Evolutionary conservation across 345 rosid genomes (phyloP).

Genomic region (Salix koriyanagi): DNA sequence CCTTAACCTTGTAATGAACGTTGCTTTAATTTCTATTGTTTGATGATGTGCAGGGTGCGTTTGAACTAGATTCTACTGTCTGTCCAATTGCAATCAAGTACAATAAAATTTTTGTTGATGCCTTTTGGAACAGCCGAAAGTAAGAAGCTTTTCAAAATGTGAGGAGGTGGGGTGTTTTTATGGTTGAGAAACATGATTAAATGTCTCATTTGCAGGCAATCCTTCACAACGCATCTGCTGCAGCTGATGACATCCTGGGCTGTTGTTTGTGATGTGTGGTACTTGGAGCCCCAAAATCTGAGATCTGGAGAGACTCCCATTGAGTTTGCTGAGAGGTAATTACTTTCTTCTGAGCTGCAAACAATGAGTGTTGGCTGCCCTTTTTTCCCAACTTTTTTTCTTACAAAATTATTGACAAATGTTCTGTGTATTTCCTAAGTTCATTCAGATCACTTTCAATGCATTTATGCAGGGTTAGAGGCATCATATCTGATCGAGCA

Average conservation of each 20-base stretch:
- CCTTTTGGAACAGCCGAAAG: constrained; percentile 99
- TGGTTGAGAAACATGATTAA: neutral
- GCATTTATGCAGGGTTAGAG: constrained; percentile 62
- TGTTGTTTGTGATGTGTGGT: constrained; percentile 99
- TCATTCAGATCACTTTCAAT: constrained; percentile 5
- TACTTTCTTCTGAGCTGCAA: constrained; percentile 1
- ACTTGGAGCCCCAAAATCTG: constrained; percentile 85
- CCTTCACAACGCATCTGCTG: constrained; percentile 92
- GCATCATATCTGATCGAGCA: constrained; percentile 83
- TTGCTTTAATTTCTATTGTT: constrained; percentile 12
- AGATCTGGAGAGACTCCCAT: constrained; percentile 85
- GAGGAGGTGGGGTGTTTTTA: neutral
- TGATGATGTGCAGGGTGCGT: constrained; percentile 72
- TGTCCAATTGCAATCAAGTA: constrained; percentile 96
- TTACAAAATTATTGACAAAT: neutral
- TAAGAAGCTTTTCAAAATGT: constrained; percentile 32
- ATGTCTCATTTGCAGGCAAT: constrained; percentile 60
- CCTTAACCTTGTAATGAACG: neutral
- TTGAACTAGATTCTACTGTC: constrained; percentile 90
- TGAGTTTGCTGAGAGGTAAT: constrained; percentile 96
- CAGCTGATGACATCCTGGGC: constrained; percentile 99
- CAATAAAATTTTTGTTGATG: constrained; percentile 96
- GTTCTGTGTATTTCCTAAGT: neutral
- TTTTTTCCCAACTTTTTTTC: neutral
- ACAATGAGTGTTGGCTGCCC: neutral